Evolutionary conservation across 495 filamentous ascomycete genomes (phyloP).

Genomic region (Annulohypoxylon bovei): DNA sequence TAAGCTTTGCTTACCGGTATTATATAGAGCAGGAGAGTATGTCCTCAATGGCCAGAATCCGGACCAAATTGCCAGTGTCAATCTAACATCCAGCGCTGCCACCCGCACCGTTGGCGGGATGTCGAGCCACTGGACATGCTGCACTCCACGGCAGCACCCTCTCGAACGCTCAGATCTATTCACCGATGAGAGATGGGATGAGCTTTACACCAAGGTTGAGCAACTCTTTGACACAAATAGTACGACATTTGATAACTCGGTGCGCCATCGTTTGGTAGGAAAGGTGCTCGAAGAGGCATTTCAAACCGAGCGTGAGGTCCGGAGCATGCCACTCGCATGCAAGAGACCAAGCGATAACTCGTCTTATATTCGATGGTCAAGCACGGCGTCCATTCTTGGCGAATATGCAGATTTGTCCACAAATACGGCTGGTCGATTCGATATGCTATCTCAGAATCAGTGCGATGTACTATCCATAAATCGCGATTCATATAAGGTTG

Average conservation of each 20-base stretch:
- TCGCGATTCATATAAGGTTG: not conserved
- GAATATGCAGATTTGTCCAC: not conserved
- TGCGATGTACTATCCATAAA: not conserved
- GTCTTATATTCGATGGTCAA: not conserved
- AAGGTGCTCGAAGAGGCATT: not conserved
- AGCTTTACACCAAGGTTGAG: not conserved
- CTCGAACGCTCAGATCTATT: not conserved
- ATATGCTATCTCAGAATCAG: not conserved
- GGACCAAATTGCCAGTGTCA: not conserved
- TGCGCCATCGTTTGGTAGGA: not conserved
- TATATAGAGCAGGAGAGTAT: not conserved
- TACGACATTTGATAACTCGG: not conserved
- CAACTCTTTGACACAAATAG: not conserved
- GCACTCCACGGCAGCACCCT: conserved; percentile 4
- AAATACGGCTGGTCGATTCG: not conserved
- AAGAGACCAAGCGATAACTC: not conserved
- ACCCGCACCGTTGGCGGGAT: not conserved
- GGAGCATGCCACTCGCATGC: conserved; percentile 3
- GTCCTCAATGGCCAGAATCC: conserved; percentile 1
- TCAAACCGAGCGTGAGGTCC: not conserved
- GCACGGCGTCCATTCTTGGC: not conserved
- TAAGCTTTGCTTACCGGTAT: too few species aligned
- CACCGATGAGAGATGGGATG: not conserved
- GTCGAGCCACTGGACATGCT: conserved; percentile 2
- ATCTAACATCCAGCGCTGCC: conserved; percentile 1